These are phyloP conservation scores for Rhizopogon vulgaris DNA, from an alignment of 768 basidiomycete species.

Conservation along the genomic window DNA sequence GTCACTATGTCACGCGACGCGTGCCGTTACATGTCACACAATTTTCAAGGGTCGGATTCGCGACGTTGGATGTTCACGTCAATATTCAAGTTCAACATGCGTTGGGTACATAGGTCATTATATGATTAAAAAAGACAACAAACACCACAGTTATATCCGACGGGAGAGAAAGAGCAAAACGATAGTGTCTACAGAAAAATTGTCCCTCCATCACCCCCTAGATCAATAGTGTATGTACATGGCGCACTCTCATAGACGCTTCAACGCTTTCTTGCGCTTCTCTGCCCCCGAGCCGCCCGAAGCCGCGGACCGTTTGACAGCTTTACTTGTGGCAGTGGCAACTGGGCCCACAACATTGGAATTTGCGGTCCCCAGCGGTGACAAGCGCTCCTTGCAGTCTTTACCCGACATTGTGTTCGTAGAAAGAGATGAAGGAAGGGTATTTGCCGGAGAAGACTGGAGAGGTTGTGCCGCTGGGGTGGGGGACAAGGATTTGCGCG, in stretches of 20 bases:
- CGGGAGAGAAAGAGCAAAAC: not conserved
- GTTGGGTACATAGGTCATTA: not conserved
- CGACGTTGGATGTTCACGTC: too few relatives aligned
- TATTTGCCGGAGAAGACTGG: conserved; percentile 32
- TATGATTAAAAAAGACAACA: not conserved
- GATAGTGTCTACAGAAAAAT: not conserved
- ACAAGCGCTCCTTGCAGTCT: conserved; percentile 53
- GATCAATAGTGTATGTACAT: conserved; percentile 1
- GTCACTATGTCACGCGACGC: conserved; percentile 4
- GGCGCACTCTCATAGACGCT: conserved; percentile 47
- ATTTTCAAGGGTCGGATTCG: not conserved
- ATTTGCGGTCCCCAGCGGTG: conserved; percentile 66
- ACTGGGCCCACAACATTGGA: conserved; percentile 49
- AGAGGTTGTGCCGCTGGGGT: conserved; percentile 33
- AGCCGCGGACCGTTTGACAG: conserved; percentile 59
- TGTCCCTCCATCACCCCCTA: not conserved
- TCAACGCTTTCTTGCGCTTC: conserved; percentile 87
- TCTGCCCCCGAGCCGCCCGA: conserved; percentile 56
- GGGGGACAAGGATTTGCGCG: conserved; percentile 38
- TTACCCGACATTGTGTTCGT: conserved; percentile 23
- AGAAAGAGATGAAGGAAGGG: conserved; percentile 34
- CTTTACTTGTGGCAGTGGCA: conserved; percentile 41
- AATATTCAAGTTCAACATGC: too few relatives aligned
- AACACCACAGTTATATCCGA: not conserved
- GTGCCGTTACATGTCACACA: conserved; percentile 17